Evolutionary conservation across 2,329 filamentous ascomycete genomes (phyloP).

Genomic region (Leptoxyphium fumago): DNA sequence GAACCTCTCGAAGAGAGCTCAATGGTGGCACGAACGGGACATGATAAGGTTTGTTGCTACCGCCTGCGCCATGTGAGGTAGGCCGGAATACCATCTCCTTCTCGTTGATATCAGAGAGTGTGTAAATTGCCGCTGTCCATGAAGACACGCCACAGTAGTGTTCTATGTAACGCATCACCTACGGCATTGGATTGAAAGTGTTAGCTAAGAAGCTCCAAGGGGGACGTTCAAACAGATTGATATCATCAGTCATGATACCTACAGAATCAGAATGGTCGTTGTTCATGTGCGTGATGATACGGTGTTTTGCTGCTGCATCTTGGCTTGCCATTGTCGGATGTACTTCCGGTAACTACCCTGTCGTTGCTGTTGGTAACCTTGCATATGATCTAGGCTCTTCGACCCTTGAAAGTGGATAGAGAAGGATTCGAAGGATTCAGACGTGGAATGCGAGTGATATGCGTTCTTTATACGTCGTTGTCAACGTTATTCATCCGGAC

Average conservation of each 20-base stretch:
- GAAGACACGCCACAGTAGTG: conserved; percentile 49
- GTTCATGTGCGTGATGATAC: conserved; percentile 78
- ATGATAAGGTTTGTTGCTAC: conserved; percentile 33
- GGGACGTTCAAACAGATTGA: neutral
- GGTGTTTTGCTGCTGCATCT: conserved; percentile 38
- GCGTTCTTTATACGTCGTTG: too few species aligned
- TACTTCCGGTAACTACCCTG: neutral
- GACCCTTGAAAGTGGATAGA: neutral
- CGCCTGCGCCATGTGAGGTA: conserved; percentile 12
- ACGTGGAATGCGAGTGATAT: neutral
- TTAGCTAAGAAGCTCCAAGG: neutral
- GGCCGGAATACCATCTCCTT: conserved; percentile 42
- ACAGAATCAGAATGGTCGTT: conserved; percentile 58
- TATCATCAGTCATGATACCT: conserved; percentile 7
- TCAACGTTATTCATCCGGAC: too few species aligned
- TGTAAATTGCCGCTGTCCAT: conserved; percentile 40
- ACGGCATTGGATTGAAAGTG: neutral
- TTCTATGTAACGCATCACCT: conserved; percentile 60
- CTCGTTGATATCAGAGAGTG: conserved; percentile 51
- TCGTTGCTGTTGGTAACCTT: neutral
- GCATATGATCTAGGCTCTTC: neutral
- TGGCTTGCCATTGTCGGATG: conserved; percentile 5
- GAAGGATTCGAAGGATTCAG: neutral
- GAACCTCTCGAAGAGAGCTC: conserved; percentile 49
- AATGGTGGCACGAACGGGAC: conserved; percentile 60